phyloP scores from a whole-genome alignment of 805 yeast genomes.

The Tetrapisispora fleetii region DNA sequence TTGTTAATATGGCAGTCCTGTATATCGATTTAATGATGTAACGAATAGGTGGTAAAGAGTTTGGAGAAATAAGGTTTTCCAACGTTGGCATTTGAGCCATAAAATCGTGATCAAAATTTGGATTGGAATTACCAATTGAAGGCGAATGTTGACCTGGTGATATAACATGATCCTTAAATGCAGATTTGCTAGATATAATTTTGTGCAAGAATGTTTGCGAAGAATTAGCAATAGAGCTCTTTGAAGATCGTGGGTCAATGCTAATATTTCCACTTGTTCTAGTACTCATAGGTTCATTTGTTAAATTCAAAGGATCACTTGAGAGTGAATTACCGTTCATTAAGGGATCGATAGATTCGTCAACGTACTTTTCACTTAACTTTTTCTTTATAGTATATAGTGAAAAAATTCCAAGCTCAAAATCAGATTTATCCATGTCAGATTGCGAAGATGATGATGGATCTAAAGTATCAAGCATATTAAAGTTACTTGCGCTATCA shows the following conservation, averaged over 20 bases:
- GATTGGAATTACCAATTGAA: not conserved
- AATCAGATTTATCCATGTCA: slow-evolving; percentile 8
- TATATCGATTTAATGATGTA: slow-evolving; percentile 47
- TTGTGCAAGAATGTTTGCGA: not conserved
- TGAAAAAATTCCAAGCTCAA: slow-evolving; percentile 2
- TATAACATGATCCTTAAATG: not conserved
- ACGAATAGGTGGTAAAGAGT: slow-evolving; percentile 47
- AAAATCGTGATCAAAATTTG: not conserved
- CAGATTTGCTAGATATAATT: not conserved
- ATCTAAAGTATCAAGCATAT: not conserved
- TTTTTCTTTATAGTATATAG: not conserved
- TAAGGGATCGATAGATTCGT: slow-evolving; percentile 26
- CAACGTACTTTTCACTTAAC: slow-evolving; percentile 3
- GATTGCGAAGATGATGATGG: slow-evolving; percentile 2
- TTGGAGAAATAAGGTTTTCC: slow-evolving; percentile 47
- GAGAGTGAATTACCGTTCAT: not conserved
- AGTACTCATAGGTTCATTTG: not conserved
- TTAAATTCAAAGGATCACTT: not conserved
- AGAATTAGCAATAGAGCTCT: not conserved
- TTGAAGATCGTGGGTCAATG: not conserved
- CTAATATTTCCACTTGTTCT: not conserved
- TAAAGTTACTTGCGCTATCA: not conserved
- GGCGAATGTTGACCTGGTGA: not conserved
- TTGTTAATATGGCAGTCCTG: slow-evolving; percentile 50
- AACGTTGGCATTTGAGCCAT: not conserved